A percentile compares a stretch with the other conserved stretches of the same genome.
Evolutionary conservation across 176 grass and related monocot genomes (phyloP).

Genomic region (Alloteropsis semialata): DNA sequence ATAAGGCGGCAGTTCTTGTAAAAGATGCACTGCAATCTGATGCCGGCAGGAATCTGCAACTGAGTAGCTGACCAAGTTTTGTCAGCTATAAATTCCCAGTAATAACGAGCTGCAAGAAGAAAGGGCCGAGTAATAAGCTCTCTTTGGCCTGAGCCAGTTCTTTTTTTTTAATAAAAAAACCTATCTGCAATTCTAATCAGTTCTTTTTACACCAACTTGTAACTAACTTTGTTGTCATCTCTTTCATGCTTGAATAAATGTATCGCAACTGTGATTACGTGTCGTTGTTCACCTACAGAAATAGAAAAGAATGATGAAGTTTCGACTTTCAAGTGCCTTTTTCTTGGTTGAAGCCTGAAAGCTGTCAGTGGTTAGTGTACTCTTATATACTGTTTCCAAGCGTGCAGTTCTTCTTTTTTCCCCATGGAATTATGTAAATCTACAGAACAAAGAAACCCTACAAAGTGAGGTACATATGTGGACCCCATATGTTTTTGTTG

Average conservation of each 20-base stretch:
- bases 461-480: background rate
- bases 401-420: background rate
- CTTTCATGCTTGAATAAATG: conserved; percentile 28
- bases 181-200: background rate
- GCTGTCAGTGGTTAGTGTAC: too few relatives aligned
- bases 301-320: background rate
- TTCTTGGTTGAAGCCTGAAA: background rate
- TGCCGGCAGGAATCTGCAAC: background rate
- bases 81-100: conserved; percentile 6
- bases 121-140: conserved; percentile 3
- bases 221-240: background rate
- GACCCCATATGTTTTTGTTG: background rate
- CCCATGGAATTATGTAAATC: background rate
- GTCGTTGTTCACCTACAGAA: background rate
- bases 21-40: background rate
- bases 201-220: background rate
- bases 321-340: background rate
- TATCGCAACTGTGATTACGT: background rate
- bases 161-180: background rate
- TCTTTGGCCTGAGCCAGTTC: background rate
- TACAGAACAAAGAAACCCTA: background rate
- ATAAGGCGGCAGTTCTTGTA: conserved; percentile 14
- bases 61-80: background rate
- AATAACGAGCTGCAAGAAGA: conserved; percentile 14
- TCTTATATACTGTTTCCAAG: too few relatives aligned